These are phyloP conservation scores for Barnettozyma pratensis DNA, from an alignment of 805 yeast genomes.

Conservation along the genomic window DNA sequence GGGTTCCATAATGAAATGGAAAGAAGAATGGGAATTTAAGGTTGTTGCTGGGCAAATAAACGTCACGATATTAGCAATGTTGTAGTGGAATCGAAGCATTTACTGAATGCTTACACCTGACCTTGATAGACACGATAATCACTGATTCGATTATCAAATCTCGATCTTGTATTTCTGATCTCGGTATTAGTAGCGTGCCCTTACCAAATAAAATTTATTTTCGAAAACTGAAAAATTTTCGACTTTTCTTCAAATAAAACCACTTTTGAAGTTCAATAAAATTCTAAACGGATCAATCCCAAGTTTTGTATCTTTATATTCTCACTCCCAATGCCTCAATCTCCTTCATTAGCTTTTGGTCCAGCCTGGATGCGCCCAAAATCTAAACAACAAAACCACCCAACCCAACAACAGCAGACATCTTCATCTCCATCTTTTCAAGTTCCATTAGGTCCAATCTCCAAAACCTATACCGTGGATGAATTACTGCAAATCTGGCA, in stretches of 20 bases:
- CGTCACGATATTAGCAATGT: too few relatives aligned
- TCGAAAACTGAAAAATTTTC: conserved; percentile 6
- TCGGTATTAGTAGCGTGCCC: too few relatives aligned
- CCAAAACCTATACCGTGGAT: conserved; percentile 42
- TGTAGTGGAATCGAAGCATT: background rate
- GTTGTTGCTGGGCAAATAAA: too few relatives aligned
- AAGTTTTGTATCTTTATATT: background rate
- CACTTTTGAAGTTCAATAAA: background rate
- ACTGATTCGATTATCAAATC: too few relatives aligned
- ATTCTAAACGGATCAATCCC: background rate
- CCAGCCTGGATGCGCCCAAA: conserved; percentile 33
- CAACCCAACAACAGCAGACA: background rate
- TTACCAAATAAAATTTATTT: background rate
- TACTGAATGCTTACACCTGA: too few relatives aligned
- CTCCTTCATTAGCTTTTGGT: conserved; percentile 26
- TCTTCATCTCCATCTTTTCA: conserved; percentile 16
- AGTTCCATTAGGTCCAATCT: conserved; percentile 29
- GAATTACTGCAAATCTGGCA: conserved; percentile 52
- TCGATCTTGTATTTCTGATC: too few relatives aligned
- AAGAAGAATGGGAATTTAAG: conserved; percentile 32
- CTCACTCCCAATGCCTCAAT: conserved; percentile 24
- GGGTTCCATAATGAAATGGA: conserved; percentile 70
- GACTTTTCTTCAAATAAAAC: background rate
- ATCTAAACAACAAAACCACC: conserved; percentile 2
- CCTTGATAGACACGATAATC: too few relatives aligned